Evolutionary conservation across 768 basidiomycete species (phyloP).

Genomic region (Boletus eberwhitei): DNA sequence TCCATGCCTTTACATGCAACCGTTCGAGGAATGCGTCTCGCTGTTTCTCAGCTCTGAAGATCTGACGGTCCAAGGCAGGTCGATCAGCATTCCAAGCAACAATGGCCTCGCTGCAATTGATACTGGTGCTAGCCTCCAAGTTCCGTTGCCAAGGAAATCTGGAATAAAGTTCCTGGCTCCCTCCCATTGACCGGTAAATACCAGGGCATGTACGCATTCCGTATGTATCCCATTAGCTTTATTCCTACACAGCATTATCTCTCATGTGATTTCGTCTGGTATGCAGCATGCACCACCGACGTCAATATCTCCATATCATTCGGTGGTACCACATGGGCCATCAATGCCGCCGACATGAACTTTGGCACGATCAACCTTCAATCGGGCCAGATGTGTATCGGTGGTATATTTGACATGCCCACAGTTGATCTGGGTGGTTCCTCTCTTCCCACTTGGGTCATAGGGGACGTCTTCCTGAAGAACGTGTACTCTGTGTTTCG

Average conservation of each 20-base stretch:
- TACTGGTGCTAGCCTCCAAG: conserved; percentile 88
- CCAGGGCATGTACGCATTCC: conserved; percentile 72
- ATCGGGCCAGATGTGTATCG: conserved; percentile 42
- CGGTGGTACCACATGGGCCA: conserved; percentile 73
- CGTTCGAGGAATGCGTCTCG: no score
- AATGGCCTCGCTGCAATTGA: conserved; percentile 69
- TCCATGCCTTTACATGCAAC: no score
- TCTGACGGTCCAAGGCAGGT: conserved; percentile 58
- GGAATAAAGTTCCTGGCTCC: conserved; percentile 57
- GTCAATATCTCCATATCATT: conserved; percentile 64
- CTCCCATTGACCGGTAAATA: conserved; percentile 39
- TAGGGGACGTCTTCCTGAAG: conserved; percentile 68
- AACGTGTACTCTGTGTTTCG: conserved; percentile 23
- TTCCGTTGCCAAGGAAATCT: conserved; percentile 57
- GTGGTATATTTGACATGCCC: conserved; percentile 63
- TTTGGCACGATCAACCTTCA: conserved; percentile 48
- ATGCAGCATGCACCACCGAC: conserved; percentile 58
- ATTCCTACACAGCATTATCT: not conserved
- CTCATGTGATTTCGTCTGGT: not conserved
- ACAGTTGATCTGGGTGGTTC: conserved; percentile 24
- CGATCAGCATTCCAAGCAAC: conserved; percentile 41
- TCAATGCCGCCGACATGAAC: conserved; percentile 74
- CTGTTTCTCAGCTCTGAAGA: conserved; percentile 36
- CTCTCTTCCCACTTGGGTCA: conserved; percentile 42
- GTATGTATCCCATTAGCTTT: conserved; percentile 38